phyloP scores from a whole-genome alignment of 2,329 filamentous ascomycete genomes.

The Penicillium sp. region DNA sequence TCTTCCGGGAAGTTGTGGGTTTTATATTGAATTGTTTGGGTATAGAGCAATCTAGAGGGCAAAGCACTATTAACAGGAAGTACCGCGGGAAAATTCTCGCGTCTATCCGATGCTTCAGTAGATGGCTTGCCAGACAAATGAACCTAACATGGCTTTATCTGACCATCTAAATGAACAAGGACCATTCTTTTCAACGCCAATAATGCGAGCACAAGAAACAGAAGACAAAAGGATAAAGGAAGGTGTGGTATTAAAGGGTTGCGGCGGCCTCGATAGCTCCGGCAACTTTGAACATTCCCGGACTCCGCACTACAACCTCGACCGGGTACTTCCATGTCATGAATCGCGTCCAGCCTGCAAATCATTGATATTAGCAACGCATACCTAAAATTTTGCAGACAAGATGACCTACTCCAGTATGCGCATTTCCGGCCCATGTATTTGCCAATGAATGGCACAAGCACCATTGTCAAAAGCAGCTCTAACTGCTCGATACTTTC shows the following conservation, averaged over 20 bases:
- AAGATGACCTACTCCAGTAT: constrained; percentile 73
- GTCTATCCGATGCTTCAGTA: neutral
- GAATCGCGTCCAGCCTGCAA: constrained; percentile 80
- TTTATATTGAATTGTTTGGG: constrained; percentile 18
- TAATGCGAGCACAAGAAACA: neutral
- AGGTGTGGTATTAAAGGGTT: constrained; percentile 30
- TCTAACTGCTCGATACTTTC: constrained; percentile 92
- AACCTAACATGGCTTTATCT: neutral
- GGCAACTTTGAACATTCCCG: constrained; percentile 61
- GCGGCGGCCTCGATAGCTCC: constrained; percentile 61
- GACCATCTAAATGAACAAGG: neutral
- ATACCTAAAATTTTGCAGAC: neutral
- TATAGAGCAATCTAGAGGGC: constrained; percentile 17
- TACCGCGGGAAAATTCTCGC: neutral
- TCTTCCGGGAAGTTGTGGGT: neutral
- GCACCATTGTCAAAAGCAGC: constrained; percentile 86
- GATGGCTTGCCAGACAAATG: neutral
- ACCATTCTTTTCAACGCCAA: constrained; percentile 1
- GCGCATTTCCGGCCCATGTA: constrained; percentile 93
- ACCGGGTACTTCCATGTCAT: constrained; percentile 94
- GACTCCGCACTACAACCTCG: constrained; percentile 64
- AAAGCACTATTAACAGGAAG: constrained; percentile 5
- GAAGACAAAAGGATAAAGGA: neutral
- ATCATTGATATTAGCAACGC: constrained; percentile 6
- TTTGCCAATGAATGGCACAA: constrained; percentile 92